phyloP scores from a whole-genome alignment of 768 basidiomycete species.

The Hericium erinaceus region DNA sequence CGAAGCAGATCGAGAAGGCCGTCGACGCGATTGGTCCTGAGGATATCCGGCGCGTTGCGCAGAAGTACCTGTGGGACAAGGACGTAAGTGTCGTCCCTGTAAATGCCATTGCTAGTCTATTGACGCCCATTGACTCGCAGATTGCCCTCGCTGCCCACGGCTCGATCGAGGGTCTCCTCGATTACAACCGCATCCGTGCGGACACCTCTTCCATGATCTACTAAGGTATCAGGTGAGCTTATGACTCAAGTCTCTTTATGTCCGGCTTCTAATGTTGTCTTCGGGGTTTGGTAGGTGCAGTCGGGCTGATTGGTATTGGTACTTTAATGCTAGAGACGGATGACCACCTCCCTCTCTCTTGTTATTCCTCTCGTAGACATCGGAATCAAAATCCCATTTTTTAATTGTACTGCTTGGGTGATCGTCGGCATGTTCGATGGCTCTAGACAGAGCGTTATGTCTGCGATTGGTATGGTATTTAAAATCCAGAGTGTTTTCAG shows the following conservation, averaged over 20 bases:
- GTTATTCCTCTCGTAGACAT: background rate
- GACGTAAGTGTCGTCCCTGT: constrained; percentile 41
- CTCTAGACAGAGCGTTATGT: too few relatives aligned
- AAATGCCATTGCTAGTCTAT: background rate
- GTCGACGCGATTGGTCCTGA: constrained; percentile 82
- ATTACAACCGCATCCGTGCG: constrained; percentile 84
- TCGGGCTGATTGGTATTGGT: background rate
- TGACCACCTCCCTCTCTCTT: background rate
- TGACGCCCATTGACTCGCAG: constrained; percentile 25
- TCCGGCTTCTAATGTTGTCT: background rate
- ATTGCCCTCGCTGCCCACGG: constrained; percentile 86
- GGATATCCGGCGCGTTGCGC: constrained; percentile 90
- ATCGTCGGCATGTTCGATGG: background rate
- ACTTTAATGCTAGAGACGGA: background rate
- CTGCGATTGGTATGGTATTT: too few relatives aligned
- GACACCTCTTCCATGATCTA: constrained; percentile 78
- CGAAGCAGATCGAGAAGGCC: constrained; percentile 87
- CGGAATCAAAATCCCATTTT: background rate
- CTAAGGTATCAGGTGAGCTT: constrained; percentile 27
- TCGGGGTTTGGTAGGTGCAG: background rate
- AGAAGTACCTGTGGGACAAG: constrained; percentile 96
- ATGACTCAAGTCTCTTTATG: background rate
- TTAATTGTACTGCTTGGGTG: background rate
- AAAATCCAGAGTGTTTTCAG: too few relatives aligned
- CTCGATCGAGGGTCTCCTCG: constrained; percentile 82